phyloP scores from a whole-genome alignment of 768 basidiomycete genomes.

The Russula vinacea region DNA sequence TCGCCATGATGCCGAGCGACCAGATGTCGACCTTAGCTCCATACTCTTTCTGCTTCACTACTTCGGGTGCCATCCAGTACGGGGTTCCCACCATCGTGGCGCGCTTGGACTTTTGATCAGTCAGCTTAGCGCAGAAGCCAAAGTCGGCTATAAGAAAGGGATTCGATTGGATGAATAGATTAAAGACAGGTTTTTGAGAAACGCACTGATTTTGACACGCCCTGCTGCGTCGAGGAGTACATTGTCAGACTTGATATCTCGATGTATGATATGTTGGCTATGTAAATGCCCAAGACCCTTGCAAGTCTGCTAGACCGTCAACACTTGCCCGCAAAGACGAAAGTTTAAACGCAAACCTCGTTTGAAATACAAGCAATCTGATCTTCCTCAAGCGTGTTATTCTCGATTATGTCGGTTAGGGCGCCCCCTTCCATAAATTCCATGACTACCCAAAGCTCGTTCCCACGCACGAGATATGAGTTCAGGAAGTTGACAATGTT shows the following conservation, averaged over 20 bases:
- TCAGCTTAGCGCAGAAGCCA: constrained; percentile 94
- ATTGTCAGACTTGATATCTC: constrained; percentile 96
- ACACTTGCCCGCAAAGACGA: not conserved
- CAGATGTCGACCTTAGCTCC: constrained; percentile 96
- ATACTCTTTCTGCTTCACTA: constrained; percentile 96
- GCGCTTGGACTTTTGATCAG: constrained; percentile 94
- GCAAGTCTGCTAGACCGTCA: constrained; percentile 64
- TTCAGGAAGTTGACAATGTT: constrained; percentile 97
- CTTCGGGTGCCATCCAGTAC: constrained; percentile 99
- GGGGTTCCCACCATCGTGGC: constrained; percentile 99
- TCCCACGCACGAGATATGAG: constrained; percentile 82
- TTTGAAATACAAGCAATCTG: constrained; percentile 89
- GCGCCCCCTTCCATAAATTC: constrained; percentile 99
- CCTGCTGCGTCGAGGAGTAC: constrained; percentile 90
- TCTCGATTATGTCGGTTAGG: constrained; percentile 96
- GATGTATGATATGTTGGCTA: constrained; percentile 91
- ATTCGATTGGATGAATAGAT: not conserved
- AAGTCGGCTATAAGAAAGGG: constrained; percentile 68
- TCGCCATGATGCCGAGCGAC: constrained; percentile 97
- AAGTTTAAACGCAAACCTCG: constrained; percentile 58
- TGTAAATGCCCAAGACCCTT: constrained; percentile 92
- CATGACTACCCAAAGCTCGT: constrained; percentile 97
- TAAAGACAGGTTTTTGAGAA: not conserved
- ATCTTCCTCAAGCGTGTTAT: constrained; percentile 91
- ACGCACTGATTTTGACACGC: constrained; percentile 95